These are phyloP conservation scores for Phlyctochytrium bullatum DNA, from an alignment of 192 early-diverging fungal species.

Conservation along the genomic window DNA sequence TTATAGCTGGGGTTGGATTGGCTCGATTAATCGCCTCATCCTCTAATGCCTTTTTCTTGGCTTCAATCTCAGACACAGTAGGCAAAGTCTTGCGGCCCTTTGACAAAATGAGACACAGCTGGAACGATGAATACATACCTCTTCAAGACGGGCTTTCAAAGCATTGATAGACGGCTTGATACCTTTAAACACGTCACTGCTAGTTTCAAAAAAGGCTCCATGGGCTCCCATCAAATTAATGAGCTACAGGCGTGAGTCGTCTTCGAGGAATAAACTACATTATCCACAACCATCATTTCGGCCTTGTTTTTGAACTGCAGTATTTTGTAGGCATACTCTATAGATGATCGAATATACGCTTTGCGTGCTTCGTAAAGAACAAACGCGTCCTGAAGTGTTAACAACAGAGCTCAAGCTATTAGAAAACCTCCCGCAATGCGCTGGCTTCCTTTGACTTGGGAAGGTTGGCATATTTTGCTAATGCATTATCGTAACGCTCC, in stretches of 20 bases:
- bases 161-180: slow-evolving; percentile 35
- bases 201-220: slow-evolving; percentile 37
- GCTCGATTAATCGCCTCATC: slow-evolving; percentile 25
- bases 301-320: slow-evolving; percentile 54
- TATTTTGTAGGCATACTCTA: slow-evolving; percentile 55
- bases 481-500: slow-evolving; percentile 62
- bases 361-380: slow-evolving; percentile 67
- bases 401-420: slow-evolving; percentile 14
- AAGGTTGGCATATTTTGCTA: slow-evolving; percentile 55
- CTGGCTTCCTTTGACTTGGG: slow-evolving; percentile 66
- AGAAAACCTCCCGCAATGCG: slow-evolving; percentile 62
- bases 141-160: slow-evolving; percentile 31
- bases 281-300: slow-evolving; percentile 50
- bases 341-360: slow-evolving; percentile 52
- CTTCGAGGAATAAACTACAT: slow-evolving; percentile 25
- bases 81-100: slow-evolving; percentile 4
- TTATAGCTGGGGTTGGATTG: slow-evolving; percentile 14
- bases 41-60: slow-evolving; percentile 24
- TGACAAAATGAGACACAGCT: too few relatives aligned
- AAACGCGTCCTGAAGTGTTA: slow-evolving; percentile 70
- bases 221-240: slow-evolving; percentile 26
- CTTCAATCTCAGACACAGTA: slow-evolving; percentile 15
- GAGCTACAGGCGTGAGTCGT: background rate
- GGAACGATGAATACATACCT: too few relatives aligned
- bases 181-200: slow-evolving; percentile 25